Evolutionary conservation across 257 asterid genomes (phyloP), one percentile per base, ranked within the genome.

Genomic region (Lycium ferocissimum): DNA sequence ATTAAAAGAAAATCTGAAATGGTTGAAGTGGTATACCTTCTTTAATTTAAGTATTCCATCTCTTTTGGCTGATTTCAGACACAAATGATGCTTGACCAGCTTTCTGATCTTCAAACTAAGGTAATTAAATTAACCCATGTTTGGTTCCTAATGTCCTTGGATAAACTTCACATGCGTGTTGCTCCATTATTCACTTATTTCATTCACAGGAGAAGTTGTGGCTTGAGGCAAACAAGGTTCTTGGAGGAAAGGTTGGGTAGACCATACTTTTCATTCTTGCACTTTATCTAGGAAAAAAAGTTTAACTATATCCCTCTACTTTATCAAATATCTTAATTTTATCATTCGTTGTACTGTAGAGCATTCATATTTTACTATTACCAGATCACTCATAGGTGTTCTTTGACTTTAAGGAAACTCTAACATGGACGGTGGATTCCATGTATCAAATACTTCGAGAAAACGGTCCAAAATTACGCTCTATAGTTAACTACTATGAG

Each of bases 71-170:
- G 35, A 13, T 80, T 47, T 84, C 95, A 95, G 99, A 94, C 98
- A 72, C 99, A 95, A 83, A 86, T 83, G 49, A 93, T 95, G 97
- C 93, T 95, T 10, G 99, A 95, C 89, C 94, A 93, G 89, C 98
- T 94, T 49, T 85, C 97, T 83, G 99, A 95, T 89, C 99, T 95
- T 88, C 97, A 94, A 86, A 87, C 94, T 47, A 94, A 95, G 98
- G 98, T 95, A 62, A 62, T 7, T 11, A 26, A 26, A 26, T 26
- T 26, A 26, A 26, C 33, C 33, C 22, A 9, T 12, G 9, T 20
- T 20, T 62, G 15, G 15, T 62, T 62, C 35, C 15, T 9, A 62
- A 62, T 22, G 11, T 20, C 22, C 70, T 62, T 62, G 6, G 70
- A 9, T 62, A 20, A 1, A 62, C 12, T 20, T 20, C 15, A 62